Evolutionary conservation across 2,329 filamentous ascomycete genomes (phyloP), one percentile per base, ranked within the genome.

Genomic region (Aspergillus aculeatus): DNA sequence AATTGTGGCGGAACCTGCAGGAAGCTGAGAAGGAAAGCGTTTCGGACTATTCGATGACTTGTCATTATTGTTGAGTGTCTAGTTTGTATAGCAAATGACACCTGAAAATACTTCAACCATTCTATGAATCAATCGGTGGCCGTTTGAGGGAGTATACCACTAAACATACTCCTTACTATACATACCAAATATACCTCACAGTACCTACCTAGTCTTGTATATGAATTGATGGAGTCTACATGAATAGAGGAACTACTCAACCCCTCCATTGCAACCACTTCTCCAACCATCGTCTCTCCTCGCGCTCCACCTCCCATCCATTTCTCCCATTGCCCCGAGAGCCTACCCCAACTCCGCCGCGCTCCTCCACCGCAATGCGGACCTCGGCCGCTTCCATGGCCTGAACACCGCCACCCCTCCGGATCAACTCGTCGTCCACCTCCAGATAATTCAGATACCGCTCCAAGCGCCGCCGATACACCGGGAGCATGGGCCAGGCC

Each of bases 401-500:
- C 3, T 71, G 64, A 5, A 84, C 81, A 0, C 88, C 89, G 1
- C 89, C 90, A 50, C 85, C 83, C 41, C 81, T 77, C 19, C 81
- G 69, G 51, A 97, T 83, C 72, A 94, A 78, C 63, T 70, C 75
- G 75, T 96, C 91, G 76, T 97, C 93, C 41, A 82, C 76, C 50
- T 82, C 82, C 62, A 97, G 72, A 70, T 90, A 91, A 47, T 81
- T 76, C 66, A 91, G 77, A 63, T 83, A 80, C 66, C 78, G 76
- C 54, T 68, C 66, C 47, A 92, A 77, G 63, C 82, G 81, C 55
- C 79, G 74, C 58, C 78, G 74, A 73, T 92, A 81, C 66, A 89
- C 26, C 59, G 62, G 47, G 3, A 66, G 59, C 16, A 71, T 69
- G 31, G 75, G 72, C 4, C 73, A 71, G 1, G 77, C 77, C 7